These are phyloP conservation scores for Erysimum pusillum DNA, from an alignment of 441 rosid species.

Conservation along the genomic window DNA sequence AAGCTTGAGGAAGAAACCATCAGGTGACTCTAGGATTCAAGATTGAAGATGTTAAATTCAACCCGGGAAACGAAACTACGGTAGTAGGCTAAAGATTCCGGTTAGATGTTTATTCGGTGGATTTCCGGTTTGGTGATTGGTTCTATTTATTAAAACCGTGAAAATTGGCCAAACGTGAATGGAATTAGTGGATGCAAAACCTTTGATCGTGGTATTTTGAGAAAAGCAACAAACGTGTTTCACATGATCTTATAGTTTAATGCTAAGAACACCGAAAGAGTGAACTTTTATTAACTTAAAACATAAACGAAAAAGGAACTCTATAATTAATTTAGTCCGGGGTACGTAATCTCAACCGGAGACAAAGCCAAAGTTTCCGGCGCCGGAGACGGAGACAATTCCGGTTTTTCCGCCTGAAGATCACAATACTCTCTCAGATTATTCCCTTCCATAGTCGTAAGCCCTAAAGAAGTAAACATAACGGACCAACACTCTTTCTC, in stretches of 20 bases:
- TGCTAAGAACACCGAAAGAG: conserved; percentile 4
- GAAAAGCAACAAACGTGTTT: background rate
- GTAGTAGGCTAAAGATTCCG: conserved; percentile 6
- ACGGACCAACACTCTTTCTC: conserved; percentile 45
- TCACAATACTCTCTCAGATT: conserved; percentile 44
- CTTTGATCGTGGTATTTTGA: background rate
- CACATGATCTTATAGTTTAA: background rate
- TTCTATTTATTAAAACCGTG: background rate
- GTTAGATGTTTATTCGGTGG: background rate
- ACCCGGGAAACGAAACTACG: conserved; percentile 22
- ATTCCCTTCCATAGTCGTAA: conserved; percentile 37
- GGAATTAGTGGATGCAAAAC: background rate
- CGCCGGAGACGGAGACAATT: conserved; percentile 36
- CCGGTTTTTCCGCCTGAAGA: conserved; percentile 31
- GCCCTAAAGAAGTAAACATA: conserved; percentile 46
- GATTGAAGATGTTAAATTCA: conserved; percentile 4
- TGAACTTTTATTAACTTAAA: conserved; percentile 3
- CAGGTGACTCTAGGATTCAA: conserved; percentile 43
- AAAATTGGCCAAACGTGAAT: background rate
- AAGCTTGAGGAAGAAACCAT: conserved; percentile 54
- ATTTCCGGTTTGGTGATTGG: conserved; percentile 11
- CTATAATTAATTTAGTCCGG: conserved; percentile 24
- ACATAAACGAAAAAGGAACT: background rate
- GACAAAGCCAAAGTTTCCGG: conserved; percentile 27
- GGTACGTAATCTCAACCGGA: conserved; percentile 34